Percentiles rank a stretch among this genome's conserved stretches.
Evolutionary conservation across 768 basidiomycete species (phyloP).

Genomic region (Hygrophoropsis aurantiaca): DNA sequence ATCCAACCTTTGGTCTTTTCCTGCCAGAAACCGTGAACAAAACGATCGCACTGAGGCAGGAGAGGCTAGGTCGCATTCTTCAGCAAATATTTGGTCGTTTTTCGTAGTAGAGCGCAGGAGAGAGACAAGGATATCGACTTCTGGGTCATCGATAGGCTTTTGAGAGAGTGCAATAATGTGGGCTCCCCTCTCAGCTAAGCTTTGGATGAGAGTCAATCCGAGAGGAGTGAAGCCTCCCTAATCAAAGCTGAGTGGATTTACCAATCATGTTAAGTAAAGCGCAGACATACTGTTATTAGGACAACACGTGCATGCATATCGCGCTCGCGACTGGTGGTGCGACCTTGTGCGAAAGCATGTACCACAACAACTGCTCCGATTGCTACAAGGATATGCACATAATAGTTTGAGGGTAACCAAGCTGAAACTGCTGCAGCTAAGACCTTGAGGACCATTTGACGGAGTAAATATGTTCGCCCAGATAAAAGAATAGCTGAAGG

Average conservation of each 20-base stretch:
- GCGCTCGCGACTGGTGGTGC: conserved; percentile 68
- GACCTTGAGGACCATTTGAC: conserved; percentile 55
- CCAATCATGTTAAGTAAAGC: background rate
- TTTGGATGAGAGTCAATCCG: conserved; percentile 66
- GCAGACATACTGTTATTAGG: conserved; percentile 61
- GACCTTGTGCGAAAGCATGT: conserved; percentile 65
- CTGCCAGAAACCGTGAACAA: conserved; percentile 64
- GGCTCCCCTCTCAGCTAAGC: conserved; percentile 71
- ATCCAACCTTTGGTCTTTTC: conserved; percentile 69
- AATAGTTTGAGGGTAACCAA: conserved; percentile 58
- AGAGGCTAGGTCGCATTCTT: conserved; percentile 71
- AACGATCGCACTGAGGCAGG: conserved; percentile 69
- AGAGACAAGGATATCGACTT: conserved; percentile 59
- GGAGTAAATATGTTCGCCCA: background rate
- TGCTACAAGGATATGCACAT: conserved; percentile 48
- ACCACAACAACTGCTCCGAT: conserved; percentile 47
- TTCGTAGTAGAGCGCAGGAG: conserved; percentile 66
- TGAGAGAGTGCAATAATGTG: conserved; percentile 75
- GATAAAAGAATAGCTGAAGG: background rate
- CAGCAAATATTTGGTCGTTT: conserved; percentile 79
- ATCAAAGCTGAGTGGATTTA: background rate
- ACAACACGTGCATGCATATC: conserved; percentile 73
- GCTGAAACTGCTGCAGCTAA: conserved; percentile 36
- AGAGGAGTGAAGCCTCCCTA: conserved; percentile 77
- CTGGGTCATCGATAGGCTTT: conserved; percentile 46